phyloP scores from a whole-genome alignment of 2,329 filamentous ascomycete genomes.

The Eutypella sp. region DNA sequence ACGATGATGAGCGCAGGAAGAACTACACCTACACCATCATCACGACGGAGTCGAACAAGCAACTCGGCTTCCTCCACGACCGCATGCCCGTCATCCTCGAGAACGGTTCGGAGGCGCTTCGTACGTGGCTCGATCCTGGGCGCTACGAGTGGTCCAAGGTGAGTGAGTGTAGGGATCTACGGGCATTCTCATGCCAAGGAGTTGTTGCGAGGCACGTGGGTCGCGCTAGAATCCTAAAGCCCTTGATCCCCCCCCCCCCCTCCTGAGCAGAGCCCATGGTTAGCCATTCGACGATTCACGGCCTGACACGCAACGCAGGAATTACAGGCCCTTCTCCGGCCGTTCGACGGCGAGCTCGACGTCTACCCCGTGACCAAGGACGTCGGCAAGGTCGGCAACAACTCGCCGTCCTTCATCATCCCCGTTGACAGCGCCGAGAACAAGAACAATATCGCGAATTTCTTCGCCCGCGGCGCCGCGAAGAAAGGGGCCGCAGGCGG shows the following conservation, averaged over 20 bases:
- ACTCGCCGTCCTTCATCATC: conserved; percentile 77
- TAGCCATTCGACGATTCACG: too few relatives aligned
- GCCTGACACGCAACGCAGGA: conserved; percentile 39
- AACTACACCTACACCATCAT: conserved; percentile 90
- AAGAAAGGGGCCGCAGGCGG: conserved; percentile 26
- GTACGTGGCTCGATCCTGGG: conserved; percentile 72
- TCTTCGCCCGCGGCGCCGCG: conserved; percentile 63
- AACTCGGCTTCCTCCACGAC: conserved; percentile 83
- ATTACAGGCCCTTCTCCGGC: conserved; percentile 72
- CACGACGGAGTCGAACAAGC: conserved; percentile 79
- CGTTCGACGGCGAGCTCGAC: conserved; percentile 73
- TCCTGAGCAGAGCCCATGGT: too few relatives aligned
- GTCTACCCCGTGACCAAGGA: conserved; percentile 83
- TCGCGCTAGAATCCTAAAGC: too few relatives aligned
- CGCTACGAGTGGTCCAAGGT: conserved; percentile 63
- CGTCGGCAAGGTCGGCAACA: conserved; percentile 91
- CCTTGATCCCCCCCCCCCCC: too few relatives aligned
- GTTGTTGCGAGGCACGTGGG: too few relatives aligned
- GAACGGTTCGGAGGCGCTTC: conserved; percentile 64
- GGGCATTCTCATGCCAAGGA: too few relatives aligned
- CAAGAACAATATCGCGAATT: conserved; percentile 90
- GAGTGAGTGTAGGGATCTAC: too few relatives aligned
- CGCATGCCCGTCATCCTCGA: conserved; percentile 94
- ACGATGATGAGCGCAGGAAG: conserved; percentile 55
- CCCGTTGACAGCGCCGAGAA: conserved; percentile 82